Evolutionary conservation across 2,329 filamentous ascomycete species (phyloP), one percentile per base, ranked within the genome.

Genomic region (Pseudopyricularia javanii): DNA sequence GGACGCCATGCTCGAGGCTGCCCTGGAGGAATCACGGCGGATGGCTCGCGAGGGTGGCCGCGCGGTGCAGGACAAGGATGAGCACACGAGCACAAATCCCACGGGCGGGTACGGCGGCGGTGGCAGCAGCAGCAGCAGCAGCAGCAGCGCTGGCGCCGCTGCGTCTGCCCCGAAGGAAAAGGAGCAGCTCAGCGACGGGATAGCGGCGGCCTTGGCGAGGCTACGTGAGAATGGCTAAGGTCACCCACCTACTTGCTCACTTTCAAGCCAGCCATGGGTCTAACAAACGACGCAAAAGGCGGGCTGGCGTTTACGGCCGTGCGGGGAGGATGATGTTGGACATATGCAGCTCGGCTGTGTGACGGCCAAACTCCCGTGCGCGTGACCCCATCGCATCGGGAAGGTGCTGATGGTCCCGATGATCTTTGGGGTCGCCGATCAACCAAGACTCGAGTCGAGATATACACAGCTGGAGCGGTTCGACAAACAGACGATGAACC

Each of bases 161-260:
- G 32, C 20, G 15, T 15, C 62, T 52, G 53, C 59, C 47, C 37
- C 59, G 20, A 58, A 57, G 40, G 66, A 63, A 55, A 66, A 68
- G 34, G 70, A 76, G 5, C 65, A 73, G 32, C 59, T 85, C 5
- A 74, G 73, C 55, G 78, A 73, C 47, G 80, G 82, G 2, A 67
- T 85, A 48, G 79, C 80, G 47, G 79, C 78, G 32, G 82, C 82
- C 15, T 61, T 85, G 55, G 80, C 80, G 7, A 81, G 69, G 57
- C 64, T 85, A 24, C 70, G 80, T 53, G 69, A 81, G 53, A 68
- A 68, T 28, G 68, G 68, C 26, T 66, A 54, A 60, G 34, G 17
- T 37, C 40, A 45, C 11, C 37, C 45, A 32, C 20, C 24, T 24
- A 24, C 7, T n/a, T 30, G 45, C 24, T 15, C 26, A 14, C 3